Evolutionary conservation across 148 eudicot genomes (phyloP), one percentile per base, ranked within the genome.

Genomic region (Cornus kousa): DNA sequence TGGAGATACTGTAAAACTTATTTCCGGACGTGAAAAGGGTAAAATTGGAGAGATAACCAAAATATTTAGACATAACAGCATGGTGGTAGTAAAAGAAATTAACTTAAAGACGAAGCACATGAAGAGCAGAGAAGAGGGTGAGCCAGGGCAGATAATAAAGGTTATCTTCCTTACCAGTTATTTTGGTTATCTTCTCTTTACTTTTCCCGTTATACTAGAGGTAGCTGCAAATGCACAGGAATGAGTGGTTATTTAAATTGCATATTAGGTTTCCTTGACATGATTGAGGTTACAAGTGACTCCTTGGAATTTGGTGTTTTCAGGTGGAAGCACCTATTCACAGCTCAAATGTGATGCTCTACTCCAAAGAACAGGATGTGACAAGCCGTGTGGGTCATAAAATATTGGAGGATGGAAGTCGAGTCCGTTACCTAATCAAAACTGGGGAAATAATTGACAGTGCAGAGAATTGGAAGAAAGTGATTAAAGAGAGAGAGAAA

Each of bases 261-360:
- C 32, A 71, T 3, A 6, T 9, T 24, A 11, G 9, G 66, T 73
- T 67, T 46, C 22, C 14, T 50, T 12, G 77, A 39, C 22, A 72
- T 71, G 14, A 37, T 71, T 23, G 35, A 65, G 39, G 2, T 20
- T 24, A 39, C 7, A 59, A 9, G n/a, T 19, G 35, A 55, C 20
- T 60, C 59, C 39, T 23, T 77, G 19, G 10, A 43, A 23, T 7
- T 24, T 46, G 66, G 64, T 3, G 50, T 67, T 67, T 83, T 75
- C 89, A 96, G 99, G 85, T 96, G 24, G 97, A 93, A 84, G 99
- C 88, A 67, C 94, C 98, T 3, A 80, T 96, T 74, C 99, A 96
- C 89, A 96, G 99, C 87, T 96, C 99, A 32, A 96, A 96, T 72
- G 97, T 96, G 67, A 96, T 96, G 99, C 80, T 96, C 19, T 96